A percentile compares a stretch with the other conserved stretches of the same genome.
Evolutionary conservation across 257 asterid species (phyloP).

Genomic region (Primulina huaijiensis): DNA sequence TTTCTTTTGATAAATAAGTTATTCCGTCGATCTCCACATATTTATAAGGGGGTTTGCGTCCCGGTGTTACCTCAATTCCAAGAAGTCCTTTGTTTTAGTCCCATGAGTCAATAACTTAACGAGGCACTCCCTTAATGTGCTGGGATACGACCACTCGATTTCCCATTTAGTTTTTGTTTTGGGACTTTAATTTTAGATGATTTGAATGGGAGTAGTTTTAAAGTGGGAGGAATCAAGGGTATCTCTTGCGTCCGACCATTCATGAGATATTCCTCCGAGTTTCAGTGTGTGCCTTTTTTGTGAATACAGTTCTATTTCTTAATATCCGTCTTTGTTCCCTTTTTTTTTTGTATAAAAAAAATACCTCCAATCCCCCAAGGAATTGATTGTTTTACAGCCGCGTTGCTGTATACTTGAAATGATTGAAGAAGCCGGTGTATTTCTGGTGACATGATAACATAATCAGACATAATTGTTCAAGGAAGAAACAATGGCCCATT

Average conservation of each 20-base stretch:
- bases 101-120: no score
- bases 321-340: background rate
- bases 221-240: no score
- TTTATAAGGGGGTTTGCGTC: background rate
- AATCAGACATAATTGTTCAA: background rate
- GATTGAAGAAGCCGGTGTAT: slow-evolving; percentile 1
- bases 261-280: no score
- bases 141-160: no score
- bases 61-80: no score
- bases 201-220: no score
- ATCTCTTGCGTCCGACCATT: no score
- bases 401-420: background rate
- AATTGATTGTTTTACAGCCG: background rate
- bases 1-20: background rate
- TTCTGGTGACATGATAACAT: background rate
- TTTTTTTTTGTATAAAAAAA: background rate
- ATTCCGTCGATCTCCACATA: background rate
- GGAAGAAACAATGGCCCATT: slow-evolving; percentile 14
- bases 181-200: no score
- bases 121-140: no score
- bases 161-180: no score
- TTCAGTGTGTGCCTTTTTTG: background rate
- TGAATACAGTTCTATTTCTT: background rate
- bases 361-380: background rate
- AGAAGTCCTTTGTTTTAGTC: background rate